Evolutionary conservation across 1,284 basidiomycete genomes (phyloP).

Genomic region (Cutaneotrichosporon arboriforme): DNA sequence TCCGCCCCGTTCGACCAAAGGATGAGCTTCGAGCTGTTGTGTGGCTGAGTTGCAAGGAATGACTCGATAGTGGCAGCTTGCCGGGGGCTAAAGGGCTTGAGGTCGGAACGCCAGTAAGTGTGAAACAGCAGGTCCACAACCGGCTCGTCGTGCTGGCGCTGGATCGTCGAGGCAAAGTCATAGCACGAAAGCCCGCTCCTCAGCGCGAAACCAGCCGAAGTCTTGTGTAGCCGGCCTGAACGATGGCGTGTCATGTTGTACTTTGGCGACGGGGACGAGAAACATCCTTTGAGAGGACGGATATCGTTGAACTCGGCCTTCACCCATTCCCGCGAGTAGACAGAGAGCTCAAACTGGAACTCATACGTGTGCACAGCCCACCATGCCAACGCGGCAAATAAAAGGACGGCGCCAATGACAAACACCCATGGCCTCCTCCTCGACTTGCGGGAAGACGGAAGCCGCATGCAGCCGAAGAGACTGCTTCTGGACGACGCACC

Average conservation of each 20-base stretch:
- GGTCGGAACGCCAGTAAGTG: constrained; percentile 83
- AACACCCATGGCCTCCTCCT: not conserved
- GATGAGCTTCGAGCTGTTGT: constrained; percentile 59
- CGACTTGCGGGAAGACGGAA: not conserved
- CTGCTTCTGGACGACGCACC: not conserved
- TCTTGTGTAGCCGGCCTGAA: constrained; percentile 51
- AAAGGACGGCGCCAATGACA: not conserved
- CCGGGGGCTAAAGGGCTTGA: constrained; percentile 66
- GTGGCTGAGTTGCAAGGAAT: constrained; percentile 81
- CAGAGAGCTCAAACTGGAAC: constrained; percentile 70
- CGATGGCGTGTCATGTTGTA: constrained; percentile 62
- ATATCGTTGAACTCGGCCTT: constrained; percentile 55
- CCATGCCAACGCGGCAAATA: constrained; percentile 24
- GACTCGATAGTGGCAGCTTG: constrained; percentile 84
- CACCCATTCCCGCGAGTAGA: constrained; percentile 71
- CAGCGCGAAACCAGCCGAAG: constrained; percentile 71
- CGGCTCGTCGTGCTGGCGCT: constrained; percentile 33
- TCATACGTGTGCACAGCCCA: constrained; percentile 60
- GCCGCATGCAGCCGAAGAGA: not conserved
- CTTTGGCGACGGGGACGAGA: constrained; percentile 55
- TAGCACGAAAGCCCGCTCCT: constrained; percentile 78
- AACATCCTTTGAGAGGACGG: constrained; percentile 61
- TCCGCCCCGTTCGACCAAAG: constrained; percentile 85
- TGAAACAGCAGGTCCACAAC: constrained; percentile 63
- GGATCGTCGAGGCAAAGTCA: constrained; percentile 72